Base-by-base conservation (phyloP, 2,329 filamentous ascomycete species). In the Magnaporthales sp. region DNA sequence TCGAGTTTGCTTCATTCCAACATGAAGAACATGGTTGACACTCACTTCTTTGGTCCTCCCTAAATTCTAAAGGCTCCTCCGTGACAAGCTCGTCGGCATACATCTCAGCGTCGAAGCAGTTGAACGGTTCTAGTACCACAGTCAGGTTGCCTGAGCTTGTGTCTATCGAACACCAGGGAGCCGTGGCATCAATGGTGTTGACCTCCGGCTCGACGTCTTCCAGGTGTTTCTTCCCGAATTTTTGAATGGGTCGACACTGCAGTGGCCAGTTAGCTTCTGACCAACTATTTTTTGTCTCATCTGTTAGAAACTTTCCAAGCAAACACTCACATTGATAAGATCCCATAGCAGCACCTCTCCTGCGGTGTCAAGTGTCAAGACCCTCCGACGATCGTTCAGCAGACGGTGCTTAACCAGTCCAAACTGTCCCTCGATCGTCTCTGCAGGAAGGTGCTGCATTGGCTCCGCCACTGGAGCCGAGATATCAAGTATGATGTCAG, bases 301-400 rank as follows among this genome's bases (percentile, higher is more conserved):
- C 27, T 19, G 10, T 61, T 15, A 13, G 9, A 15, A 38, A 38
- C 3, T 13, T 61, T 61, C 5, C 56, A 4, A 61, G n/a, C 9
- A 72, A 46, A 22, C 2, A 63, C 81, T 70, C 79, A 93, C 91
- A 81, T 90, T 88, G 62, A 99, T 84, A 54, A 99, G 81, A 81
- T 99, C 95, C 95, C 95, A 99, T 70, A 99, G 80, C 62, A 97
- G 81, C 2, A 98, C 93, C 74, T 99, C 95, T 19, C 95, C 95
- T 1, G 94, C 93, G 2, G 95, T 97, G 76, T 99, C 95, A 65
- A 97, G 81, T 0, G 95, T 99, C 70, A 99, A 81, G 4, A 96
- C 93, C 68, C 93, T 86, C 74, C 91, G 90, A 70, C 94, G 86
- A 75, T 99, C 94, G 76, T 96, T 98, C 68, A 99, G 82, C 71